Percentiles rank a stretch among this genome's conserved stretches.
These are phyloP conservation scores for Ophiostoma quercus DNA, from an alignment of 2,329 filamentous ascomycete genomes.

Conservation along the genomic window DNA sequence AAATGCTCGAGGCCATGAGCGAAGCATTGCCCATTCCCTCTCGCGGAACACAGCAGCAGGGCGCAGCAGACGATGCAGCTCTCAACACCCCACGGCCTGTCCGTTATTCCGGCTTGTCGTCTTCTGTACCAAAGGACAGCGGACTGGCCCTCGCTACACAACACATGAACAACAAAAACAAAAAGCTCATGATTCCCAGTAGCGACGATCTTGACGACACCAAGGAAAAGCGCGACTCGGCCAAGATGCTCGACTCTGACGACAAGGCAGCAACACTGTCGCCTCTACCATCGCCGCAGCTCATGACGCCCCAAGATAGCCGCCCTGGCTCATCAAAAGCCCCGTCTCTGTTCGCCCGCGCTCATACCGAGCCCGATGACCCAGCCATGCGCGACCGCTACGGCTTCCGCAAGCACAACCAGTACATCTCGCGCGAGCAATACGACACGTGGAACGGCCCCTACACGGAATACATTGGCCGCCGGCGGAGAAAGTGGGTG, in stretches of 20 bases:
- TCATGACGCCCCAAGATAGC: conserved; percentile 19
- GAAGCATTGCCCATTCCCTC: conserved; percentile 34
- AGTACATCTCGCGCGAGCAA: conserved; percentile 68
- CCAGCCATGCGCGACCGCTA: conserved; percentile 67
- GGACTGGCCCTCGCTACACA: conserved; percentile 34
- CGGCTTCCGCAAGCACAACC: conserved; percentile 83
- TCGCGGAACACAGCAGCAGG: conserved; percentile 18
- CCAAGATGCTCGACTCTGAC: conserved; percentile 41
- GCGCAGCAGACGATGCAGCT: conserved; percentile 24
- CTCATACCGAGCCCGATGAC: conserved; percentile 42
- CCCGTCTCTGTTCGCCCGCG: conserved; percentile 25
- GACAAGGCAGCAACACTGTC: conserved; percentile 20
- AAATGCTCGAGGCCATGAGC: conserved; percentile 40
- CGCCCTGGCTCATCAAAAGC: conserved; percentile 23
- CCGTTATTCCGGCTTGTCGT: conserved; percentile 38
- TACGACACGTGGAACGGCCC: conserved; percentile 76
- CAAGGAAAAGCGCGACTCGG: conserved; percentile 47
- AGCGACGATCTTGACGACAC: conserved; percentile 20
- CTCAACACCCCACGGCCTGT: conserved; percentile 33
- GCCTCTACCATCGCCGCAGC: conserved; percentile 15
- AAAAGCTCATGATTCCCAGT: background rate
- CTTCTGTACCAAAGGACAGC: conserved; percentile 35
- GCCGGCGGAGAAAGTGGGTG: conserved; percentile 77
- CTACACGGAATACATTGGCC: conserved; percentile 70
- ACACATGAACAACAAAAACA: conserved; percentile 21